Evolutionary conservation across 1,284 basidiomycete species (phyloP), one percentile per base, ranked within the genome.

Genomic region (Leccinum subatratum): DNA sequence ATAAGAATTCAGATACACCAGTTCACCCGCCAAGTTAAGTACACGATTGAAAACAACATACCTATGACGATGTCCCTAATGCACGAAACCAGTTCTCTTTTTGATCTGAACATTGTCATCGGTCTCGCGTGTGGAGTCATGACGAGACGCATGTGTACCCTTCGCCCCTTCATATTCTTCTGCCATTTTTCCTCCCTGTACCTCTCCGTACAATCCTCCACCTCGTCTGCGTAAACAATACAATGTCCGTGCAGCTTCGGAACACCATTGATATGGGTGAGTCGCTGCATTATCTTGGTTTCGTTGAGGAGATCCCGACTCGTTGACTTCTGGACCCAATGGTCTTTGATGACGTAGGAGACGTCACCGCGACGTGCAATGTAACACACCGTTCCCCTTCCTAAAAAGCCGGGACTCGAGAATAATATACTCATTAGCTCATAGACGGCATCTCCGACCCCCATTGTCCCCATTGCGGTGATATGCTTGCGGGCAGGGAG

Each of bases 321-420:
- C 11, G 34, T 7, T 2, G 34, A 63, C 30, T 45, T 12, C 6
- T 42, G 28, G 6, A 45, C 58, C 63, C 58, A 64, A 28, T 45
- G 39, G 28, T 64, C 63, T 64, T 64, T 64, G 58, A 64, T 64
- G 42, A 64, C 42, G 12, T 57, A 57, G 25, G 28, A n/a, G 12
- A 57, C 28, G 28, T 30, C 22, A 20, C 28, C 16, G 25, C 56
- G 25, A 14, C 20, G 28, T 34, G 58, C 20, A 16, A 64, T 39
- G 25, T 64, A 64, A 22, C 63, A 63, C 9, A 64, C 14, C 5
- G 58, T 64, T 2, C 63, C 63, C 22, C 63, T 64, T 9, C 57
- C 63, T 20, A 61, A 54, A 28, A 64, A 61, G 6, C 63, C 14
- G 2, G 45, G n/a, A n/a, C 57, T 64, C 11, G 63, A 64, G 22